Conservation (phyloP, 2,329 filamentous ascomycete species). For the Fusarium anguioides region DNA sequence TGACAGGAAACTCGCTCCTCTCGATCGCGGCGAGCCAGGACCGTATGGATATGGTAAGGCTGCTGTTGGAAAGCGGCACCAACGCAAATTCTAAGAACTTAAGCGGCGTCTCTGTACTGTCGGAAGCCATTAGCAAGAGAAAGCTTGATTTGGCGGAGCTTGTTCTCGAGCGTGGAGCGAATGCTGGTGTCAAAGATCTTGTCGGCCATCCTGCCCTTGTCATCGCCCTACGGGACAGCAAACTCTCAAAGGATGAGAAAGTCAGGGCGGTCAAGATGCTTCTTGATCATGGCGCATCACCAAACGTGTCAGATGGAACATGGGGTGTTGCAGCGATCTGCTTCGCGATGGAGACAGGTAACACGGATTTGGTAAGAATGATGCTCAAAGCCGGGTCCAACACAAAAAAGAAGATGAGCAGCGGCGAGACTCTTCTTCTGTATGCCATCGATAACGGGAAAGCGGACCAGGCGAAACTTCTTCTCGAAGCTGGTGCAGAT, state of each 20-base stretch:
- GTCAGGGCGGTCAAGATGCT: conserved; percentile 45
- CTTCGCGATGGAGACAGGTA: conserved; percentile 42
- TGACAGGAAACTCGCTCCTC: conserved; percentile 48
- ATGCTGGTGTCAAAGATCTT: conserved; percentile 48
- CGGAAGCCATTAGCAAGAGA: conserved; percentile 48
- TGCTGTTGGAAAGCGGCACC: conserved; percentile 52
- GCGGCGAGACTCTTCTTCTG: conserved; percentile 47
- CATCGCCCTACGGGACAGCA: conserved; percentile 44
- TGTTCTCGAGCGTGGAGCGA: conserved; percentile 50
- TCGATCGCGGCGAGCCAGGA: conserved; percentile 45
- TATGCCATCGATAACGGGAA: conserved; percentile 46
- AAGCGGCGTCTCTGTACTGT: conserved; percentile 49
- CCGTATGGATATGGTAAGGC: conserved; percentile 46
- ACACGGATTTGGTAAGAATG: conserved; percentile 41
- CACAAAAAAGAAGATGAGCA: conserved; percentile 42
- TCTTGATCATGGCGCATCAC: conserved; percentile 50
- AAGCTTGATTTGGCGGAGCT: conserved; percentile 48
- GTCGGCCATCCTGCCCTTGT: conserved; percentile 49
- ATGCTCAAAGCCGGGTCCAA: conserved; percentile 47
- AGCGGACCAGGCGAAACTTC: conserved; percentile 38
- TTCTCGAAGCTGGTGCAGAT: conserved; percentile 50
- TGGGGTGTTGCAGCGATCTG: conserved; percentile 40
- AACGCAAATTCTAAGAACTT: conserved; percentile 46
- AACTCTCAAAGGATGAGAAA: conserved; percentile 43
- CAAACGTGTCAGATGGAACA: conserved; percentile 43